A percentile compares a stretch with the other conserved stretches of the same genome.
Conservation (phyloP, 371 early-diverging fungal species). For the Cokeromyces recurvatus region DNA sequence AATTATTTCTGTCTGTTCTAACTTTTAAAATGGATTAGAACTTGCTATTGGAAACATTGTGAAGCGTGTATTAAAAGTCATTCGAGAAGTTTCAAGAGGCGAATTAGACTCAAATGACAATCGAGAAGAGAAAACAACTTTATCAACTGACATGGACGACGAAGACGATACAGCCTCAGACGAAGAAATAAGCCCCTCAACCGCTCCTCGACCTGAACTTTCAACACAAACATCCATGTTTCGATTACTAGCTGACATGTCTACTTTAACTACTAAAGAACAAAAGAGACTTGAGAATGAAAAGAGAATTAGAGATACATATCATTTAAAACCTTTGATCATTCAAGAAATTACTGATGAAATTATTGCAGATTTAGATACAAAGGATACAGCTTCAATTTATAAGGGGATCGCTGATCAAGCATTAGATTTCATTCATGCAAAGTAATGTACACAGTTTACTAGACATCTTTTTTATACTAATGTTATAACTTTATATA, state of each 20-base stretch:
- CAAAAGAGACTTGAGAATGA: constrained; percentile 29
- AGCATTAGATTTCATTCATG: constrained; percentile 85
- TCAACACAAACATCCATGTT: constrained; percentile 58
- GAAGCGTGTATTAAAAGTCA: constrained; percentile 78
- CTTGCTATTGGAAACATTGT: constrained; percentile 85
- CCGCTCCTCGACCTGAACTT: constrained; percentile 15
- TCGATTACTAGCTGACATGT: constrained; percentile 51
- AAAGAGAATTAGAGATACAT: constrained; percentile 18
- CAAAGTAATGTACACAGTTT: constrained; percentile 64
- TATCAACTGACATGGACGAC: neutral
- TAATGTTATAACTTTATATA: too few species aligned
- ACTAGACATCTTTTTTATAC: too few species aligned
- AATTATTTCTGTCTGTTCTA: neutral
- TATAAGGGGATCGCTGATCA: constrained; percentile 72
- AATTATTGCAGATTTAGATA: constrained; percentile 76
- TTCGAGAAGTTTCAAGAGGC: constrained; percentile 67
- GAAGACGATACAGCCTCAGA: constrained; percentile 19
- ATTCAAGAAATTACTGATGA: constrained; percentile 81
- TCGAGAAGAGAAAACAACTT: neutral
- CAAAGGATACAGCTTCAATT: constrained; percentile 25
- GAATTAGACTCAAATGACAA: constrained; percentile 29
- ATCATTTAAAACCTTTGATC: constrained; percentile 64
- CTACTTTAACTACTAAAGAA: constrained; percentile 16
- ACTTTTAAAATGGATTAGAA: too few species aligned
- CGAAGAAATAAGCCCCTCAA: constrained; percentile 9